Evolutionary conservation across 805 yeast species (phyloP).

Genomic region (Scheffersomyces lignosus): DNA sequence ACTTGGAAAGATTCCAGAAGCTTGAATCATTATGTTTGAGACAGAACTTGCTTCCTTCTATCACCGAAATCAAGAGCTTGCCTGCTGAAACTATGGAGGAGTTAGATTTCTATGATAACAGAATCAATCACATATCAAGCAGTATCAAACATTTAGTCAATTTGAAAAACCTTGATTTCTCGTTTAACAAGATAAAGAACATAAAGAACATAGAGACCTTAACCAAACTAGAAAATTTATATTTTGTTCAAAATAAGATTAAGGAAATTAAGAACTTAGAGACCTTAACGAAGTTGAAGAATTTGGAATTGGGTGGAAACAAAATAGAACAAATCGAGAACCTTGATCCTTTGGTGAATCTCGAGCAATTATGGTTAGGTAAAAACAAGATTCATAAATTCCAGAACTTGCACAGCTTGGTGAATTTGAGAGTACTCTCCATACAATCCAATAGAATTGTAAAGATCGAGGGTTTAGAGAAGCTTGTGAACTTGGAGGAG

Average conservation of each 20-base stretch:
- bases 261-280: conserved; percentile 67
- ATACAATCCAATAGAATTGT: conserved; percentile 84
- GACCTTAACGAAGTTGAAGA: conserved; percentile 54
- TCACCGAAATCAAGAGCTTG: conserved; percentile 55
- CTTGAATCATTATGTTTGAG: conserved; percentile 70
- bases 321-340: conserved; percentile 60
- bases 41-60: conserved; percentile 77
- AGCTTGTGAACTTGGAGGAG: conserved; percentile 73
- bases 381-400: conserved; percentile 72
- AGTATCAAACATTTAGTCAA: conserved; percentile 60
- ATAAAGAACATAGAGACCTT: conserved; percentile 75
- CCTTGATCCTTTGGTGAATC: conserved; percentile 50
- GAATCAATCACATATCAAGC: conserved; percentile 81
- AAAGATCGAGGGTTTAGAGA: conserved; percentile 79
- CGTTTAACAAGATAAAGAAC: conserved; percentile 86
- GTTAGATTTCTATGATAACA: conserved; percentile 87
- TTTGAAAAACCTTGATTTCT: conserved; percentile 68
- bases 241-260: conserved; percentile 87
- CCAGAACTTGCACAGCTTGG: conserved; percentile 59
- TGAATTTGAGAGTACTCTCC: conserved; percentile 71
- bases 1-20: conserved; percentile 54
- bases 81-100: conserved; percentile 67
- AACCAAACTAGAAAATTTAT: conserved; percentile 63
- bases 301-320: conserved; percentile 91
- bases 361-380: conserved; percentile 89